A percentile compares a stretch with the other conserved stretches of the same genome.
Evolutionary conservation across 2,329 filamentous ascomycete genomes (phyloP).

Genomic region (Amphichorda felina): DNA sequence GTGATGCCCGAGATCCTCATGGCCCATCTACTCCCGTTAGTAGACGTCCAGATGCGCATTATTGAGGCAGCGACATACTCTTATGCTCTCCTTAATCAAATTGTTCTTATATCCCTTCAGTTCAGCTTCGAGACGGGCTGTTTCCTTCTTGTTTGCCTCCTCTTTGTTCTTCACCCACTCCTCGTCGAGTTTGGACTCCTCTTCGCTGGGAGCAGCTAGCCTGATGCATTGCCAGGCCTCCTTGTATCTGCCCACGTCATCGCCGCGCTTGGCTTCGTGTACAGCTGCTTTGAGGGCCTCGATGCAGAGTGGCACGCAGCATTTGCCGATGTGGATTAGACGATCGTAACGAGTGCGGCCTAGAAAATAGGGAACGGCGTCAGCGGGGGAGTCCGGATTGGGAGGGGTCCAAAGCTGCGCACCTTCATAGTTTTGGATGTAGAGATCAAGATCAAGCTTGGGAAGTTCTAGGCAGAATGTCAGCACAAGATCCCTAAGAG

Average conservation of each 20-base stretch:
- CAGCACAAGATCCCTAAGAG: not conserved
- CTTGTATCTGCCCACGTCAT: constrained; percentile 61
- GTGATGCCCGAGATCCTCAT: constrained; percentile 83
- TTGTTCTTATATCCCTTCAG: constrained; percentile 94
- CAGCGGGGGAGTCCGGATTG: no score
- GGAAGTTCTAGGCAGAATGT: constrained; percentile 48
- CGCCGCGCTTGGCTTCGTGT: constrained; percentile 61
- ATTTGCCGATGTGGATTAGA: constrained; percentile 68
- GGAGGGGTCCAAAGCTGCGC: no score
- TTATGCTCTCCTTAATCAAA: constrained; percentile 90
- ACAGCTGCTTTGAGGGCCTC: constrained; percentile 76
- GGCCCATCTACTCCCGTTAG: constrained; percentile 61
- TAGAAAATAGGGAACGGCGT: constrained; percentile 18
- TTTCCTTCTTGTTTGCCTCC: constrained; percentile 56
- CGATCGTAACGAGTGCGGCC: constrained; percentile 74
- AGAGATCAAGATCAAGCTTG: constrained; percentile 84
- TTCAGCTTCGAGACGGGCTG: constrained; percentile 67
- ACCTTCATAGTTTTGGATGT: constrained; percentile 85
- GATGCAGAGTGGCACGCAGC: constrained; percentile 61
- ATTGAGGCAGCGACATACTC: constrained; percentile 38
- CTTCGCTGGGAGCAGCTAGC: constrained; percentile 51
- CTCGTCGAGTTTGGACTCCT: constrained; percentile 54
- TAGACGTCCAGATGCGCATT: not conserved
- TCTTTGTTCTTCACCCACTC: constrained; percentile 65
- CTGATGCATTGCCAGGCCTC: constrained; percentile 55